A percentile compares a stretch with the other conserved stretches of the same genome.
Conservation (phyloP, 495 filamentous ascomycete species). For the Barbatosphaeria neglecta region DNA sequence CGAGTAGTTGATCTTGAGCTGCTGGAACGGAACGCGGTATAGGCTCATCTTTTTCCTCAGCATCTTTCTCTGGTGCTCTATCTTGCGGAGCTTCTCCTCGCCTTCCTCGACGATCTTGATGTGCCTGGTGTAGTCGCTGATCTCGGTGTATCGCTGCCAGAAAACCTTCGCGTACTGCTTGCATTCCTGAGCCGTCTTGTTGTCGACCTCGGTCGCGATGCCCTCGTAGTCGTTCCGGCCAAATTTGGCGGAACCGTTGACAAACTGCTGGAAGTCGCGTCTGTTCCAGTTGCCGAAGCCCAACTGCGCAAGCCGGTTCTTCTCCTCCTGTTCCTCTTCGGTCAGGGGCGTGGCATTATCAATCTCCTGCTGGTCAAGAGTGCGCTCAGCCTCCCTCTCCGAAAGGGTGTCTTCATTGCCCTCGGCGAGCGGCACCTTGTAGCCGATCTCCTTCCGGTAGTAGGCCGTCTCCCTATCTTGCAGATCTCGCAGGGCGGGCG, state of each 20-base stretch:
- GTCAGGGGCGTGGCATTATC: constrained; percentile 83
- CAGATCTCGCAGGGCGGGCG: constrained; percentile 64
- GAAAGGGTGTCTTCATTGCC: constrained; percentile 73
- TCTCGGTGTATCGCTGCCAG: constrained; percentile 84
- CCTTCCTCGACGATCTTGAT: constrained; percentile 79
- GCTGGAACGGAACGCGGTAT: constrained; percentile 92
- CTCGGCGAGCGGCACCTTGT: constrained; percentile 78
- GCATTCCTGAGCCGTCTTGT: constrained; percentile 75
- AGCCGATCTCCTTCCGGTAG: constrained; percentile 89
- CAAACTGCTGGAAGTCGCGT: constrained; percentile 94
- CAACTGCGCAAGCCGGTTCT: constrained; percentile 62
- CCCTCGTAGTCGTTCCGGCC: constrained; percentile 72
- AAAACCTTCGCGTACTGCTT: constrained; percentile 86
- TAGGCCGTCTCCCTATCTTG: constrained; percentile 94
- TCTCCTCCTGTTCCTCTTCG: constrained; percentile 79
- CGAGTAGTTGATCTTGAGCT: constrained; percentile 96
- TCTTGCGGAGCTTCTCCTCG: constrained; percentile 78
- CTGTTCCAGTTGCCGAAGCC: constrained; percentile 94
- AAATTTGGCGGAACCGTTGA: constrained; percentile 87
- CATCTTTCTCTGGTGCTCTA: constrained; percentile 88
- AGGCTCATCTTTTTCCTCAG: constrained; percentile 87
- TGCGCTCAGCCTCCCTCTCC: constrained; percentile 77
- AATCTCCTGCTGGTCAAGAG: constrained; percentile 80
- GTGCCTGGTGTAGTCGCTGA: constrained; percentile 78
- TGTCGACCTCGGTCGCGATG: constrained; percentile 85